Evolutionary conservation across 345 rosid species (phyloP), one percentile per base, ranked within the genome.

Genomic region (Bretschneidera sinensis): DNA sequence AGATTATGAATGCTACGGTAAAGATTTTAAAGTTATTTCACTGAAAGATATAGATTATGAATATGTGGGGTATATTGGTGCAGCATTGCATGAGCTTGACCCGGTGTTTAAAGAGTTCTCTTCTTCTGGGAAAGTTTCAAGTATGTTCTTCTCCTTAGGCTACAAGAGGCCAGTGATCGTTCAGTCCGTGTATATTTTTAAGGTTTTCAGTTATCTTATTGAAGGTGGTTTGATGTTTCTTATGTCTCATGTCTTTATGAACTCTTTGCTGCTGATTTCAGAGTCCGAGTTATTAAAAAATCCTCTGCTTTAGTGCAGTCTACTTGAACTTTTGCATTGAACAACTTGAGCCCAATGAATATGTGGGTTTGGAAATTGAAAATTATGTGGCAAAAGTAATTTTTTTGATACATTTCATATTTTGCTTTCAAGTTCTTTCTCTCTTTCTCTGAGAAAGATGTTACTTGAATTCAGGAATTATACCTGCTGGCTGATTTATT

Each of bases 181-280:
- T 75, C 99, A 94, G 80, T 83, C 99, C 16, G 90, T 90, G 97
- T 94, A 90, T 76, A 94, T 94, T 33, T 94, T 85, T 70, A 91
- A 88, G 98, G 95, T 88, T 68, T 62, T 55, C 6, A n/a, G 4
- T 70, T 57, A 50, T 17, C 65, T 57, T 34, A 19, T 58, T 10
- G 2, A 59, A 43, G 33, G 45, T 54, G 62, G 10, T 1, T 25
- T 53, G 48, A 20, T 51, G 48, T 19, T 28, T 63, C 9, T 51
- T 53, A 7, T 13, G 4, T 39, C 4, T 28, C 5, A 39, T 11
- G 15, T 39, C 45, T 39, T 39, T 11, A 39, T 14, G 11, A 14
- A 39, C 1, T 9, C 1, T 5, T 39, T 39, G 15, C 45, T 39
- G 4, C 9, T 39, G 35, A 31, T 31, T 11, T 39, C 9, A 14